Evolutionary conservation across 768 basidiomycete genomes (phyloP).

Genomic region (Rubroboletus satanas): DNA sequence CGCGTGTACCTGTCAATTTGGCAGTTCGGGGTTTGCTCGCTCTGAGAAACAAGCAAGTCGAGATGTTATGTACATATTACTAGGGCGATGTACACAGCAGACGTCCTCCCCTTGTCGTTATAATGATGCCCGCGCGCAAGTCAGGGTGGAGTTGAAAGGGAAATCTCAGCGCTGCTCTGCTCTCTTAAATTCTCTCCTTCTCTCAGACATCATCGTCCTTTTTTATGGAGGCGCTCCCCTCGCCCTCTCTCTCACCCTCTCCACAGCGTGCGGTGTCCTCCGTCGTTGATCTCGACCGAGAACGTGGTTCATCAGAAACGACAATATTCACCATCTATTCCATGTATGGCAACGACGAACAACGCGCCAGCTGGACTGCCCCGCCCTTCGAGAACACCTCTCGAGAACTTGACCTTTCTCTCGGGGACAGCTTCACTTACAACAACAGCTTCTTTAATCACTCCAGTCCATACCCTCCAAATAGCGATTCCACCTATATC

Average conservation of each 20-base stretch:
- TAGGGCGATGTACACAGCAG: background rate
- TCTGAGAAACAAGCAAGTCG: background rate
- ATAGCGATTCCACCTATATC: conserved; percentile 28
- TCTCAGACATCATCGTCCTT: conserved; percentile 8
- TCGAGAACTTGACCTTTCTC: conserved; percentile 35
- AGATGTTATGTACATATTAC: background rate
- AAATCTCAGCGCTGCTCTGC: background rate
- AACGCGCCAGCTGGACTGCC: conserved; percentile 46
- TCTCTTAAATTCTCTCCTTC: background rate
- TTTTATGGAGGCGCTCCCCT: conserved; percentile 40
- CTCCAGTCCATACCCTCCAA: conserved; percentile 13
- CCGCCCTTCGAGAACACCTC: conserved; percentile 36
- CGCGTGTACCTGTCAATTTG: background rate
- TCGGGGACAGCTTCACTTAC: conserved; percentile 34
- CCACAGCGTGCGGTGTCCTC: conserved; percentile 30
- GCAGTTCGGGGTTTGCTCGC: background rate
- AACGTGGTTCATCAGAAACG: conserved; percentile 62
- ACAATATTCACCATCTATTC: conserved; percentile 83
- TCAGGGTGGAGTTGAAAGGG: background rate
- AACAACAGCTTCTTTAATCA: conserved; percentile 30
- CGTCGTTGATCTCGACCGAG: conserved; percentile 31
- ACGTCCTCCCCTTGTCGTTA: too few species aligned
- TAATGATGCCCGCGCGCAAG: too few species aligned
- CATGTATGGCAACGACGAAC: conserved; percentile 70
- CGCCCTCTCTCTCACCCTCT: conserved; percentile 22